A percentile compares a stretch with the other conserved stretches of the same genome.
These are phyloP conservation scores for Dissophora globulifera DNA, from an alignment of 192 early-diverging fungal genomes.

Conservation along the genomic window DNA sequence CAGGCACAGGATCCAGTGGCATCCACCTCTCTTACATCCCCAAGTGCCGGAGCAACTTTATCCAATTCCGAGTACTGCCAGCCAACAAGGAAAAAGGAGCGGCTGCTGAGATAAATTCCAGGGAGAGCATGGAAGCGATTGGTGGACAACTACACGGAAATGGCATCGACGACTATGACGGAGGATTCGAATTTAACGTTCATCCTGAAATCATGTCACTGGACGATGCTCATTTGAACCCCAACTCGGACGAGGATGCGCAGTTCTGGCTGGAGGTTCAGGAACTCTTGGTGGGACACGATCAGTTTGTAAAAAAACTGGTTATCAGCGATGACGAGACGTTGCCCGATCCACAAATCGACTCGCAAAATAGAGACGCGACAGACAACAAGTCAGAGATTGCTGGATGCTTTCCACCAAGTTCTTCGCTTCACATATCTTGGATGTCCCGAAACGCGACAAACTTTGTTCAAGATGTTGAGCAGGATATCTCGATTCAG, in stretches of 20 bases:
- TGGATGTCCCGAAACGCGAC: slow-evolving; percentile 25
- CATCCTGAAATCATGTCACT: slow-evolving; percentile 22
- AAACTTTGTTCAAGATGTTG: slow-evolving; percentile 32
- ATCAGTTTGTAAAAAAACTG: slow-evolving; percentile 18
- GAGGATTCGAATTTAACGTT: slow-evolving; percentile 34
- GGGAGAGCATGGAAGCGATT: background rate
- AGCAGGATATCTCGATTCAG: slow-evolving; percentile 30
- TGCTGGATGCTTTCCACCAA: slow-evolving; percentile 41
- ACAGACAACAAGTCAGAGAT: slow-evolving; percentile 5
- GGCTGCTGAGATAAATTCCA: background rate
- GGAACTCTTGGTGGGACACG: slow-evolving; percentile 25
- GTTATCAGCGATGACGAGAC: background rate
- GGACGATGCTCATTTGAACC: slow-evolving; percentile 43
- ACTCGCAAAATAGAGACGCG: background rate
- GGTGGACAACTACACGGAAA: background rate
- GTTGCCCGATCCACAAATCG: background rate
- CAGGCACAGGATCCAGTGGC: background rate
- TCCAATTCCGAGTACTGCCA: slow-evolving; percentile 20
- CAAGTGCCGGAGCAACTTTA: slow-evolving; percentile 42
- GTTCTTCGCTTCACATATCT: slow-evolving; percentile 33
- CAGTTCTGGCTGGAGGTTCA: slow-evolving; percentile 52
- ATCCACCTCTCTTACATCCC: slow-evolving; percentile 32
- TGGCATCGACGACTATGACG: background rate
- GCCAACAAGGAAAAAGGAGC: background rate
- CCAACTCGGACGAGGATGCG: slow-evolving; percentile 47